Evolutionary conservation across 257 asterid species (phyloP), one percentile per base, ranked within the genome.

Genomic region (Solanum dulcamara): DNA sequence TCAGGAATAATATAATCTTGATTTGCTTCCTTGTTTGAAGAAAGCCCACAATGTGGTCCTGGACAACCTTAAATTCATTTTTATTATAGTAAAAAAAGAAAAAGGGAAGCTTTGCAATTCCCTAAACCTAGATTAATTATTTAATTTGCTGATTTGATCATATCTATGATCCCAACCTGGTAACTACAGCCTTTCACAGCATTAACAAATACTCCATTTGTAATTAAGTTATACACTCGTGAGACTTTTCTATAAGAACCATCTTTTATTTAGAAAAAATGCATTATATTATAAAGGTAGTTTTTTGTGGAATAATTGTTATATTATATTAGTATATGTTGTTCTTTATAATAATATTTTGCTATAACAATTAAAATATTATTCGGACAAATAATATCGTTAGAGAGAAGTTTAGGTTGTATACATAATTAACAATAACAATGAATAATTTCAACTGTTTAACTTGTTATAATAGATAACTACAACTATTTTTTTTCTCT

Each of bases 41-140:
- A 75, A 75, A 75, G 60, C 82, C 38, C 44, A 51, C 82, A 75
- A 26, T 75, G 60, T 75, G 82, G 82, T 75, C 82, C 82, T 75
- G 8, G 40, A 44, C 60, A 75, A 75, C 82, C 60, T 75, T 44
- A 75, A 75, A 70, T 70, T 17, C 53, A 75, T 3, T n/a, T 75
- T 75, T 74, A 13, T 62, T 74, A 74, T 74, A 74, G 57, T 74
- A 42, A 40, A 72, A 72, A 7, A 37, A 40, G 4, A 37, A 22
- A 68, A 66, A 66, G 6, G 33, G 10, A 4, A 12, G 51, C 81
- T 44, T 1, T 46, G 6, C 59, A 44, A 14, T 75, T 75, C 59
- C 81, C 59, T 75, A 75, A 75, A 75, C 82, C 37, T 44, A 77
- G 24, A 44, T 59, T 59, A 59, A 59, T n/a, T n/a, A n/a, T 59